Evolutionary conservation across 169 alveolate genomes (phyloP), one percentile per base, ranked within the genome.

Genomic region (Plasmodium malariae): DNA sequence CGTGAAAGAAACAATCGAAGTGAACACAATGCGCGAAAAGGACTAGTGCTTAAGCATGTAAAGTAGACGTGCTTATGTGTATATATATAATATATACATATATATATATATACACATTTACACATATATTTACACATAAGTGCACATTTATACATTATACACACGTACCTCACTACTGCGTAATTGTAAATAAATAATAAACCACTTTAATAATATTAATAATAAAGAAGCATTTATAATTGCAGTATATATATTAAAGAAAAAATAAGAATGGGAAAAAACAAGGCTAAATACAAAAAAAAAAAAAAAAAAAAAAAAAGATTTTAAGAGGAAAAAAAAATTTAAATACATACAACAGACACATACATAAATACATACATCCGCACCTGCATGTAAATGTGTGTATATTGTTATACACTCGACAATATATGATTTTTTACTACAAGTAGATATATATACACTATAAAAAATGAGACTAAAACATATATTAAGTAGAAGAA

Each of bases 201-300:
- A 3, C 17, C 65, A 21, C 51, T 21, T 55, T 55, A n/a, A 55
- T 55, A 55, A 19, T 28, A 55, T 55, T 55, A 55, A 55, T 55
- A 55, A 55, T 55, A 21, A n/a, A n/a, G n/a, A n/a, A n/a, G n/a
- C 1, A 21, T 55, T 55, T 55, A 55, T 55, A 55, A 55, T 55
- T 21, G 65, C 19, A 4, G n/a, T 55, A 55, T n/a, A 55, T 55
- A n/a, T n/a, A n/a, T n/a, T n/a, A n/a, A 55, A 55, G 36, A 55
- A 55, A 55, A 55, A n/a, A 55, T 55, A 55, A n/a, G 26, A 7
- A 21, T 21, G 12, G 7, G 26, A 21, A 21, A 55, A 55, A 55
- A 55, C 65, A 55, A 55, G 26, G 17, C 12, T 55, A 55, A 55
- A 55, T 55, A 55, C 65, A 14, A 21, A 14, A 55, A n/a, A 55